Evolutionary conservation across 139 green algal genomes (phyloP), one percentile per base, ranked within the genome.

Genomic region (Pseudopediastrum boryanum): DNA sequence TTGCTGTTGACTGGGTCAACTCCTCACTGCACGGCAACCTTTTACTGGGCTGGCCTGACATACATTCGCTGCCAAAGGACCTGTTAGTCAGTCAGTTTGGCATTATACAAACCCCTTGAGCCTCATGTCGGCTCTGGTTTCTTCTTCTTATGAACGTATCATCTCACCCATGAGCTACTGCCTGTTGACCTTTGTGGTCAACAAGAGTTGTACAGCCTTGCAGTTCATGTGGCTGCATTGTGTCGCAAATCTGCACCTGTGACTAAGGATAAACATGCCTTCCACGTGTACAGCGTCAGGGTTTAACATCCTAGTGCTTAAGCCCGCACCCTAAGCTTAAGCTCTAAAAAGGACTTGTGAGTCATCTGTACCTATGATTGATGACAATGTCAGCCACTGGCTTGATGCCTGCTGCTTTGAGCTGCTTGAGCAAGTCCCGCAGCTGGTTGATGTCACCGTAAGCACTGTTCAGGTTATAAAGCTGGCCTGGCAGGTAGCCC

Each of bases 321-420:
- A 12, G 13, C 46, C 13, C 12, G 12, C 13, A n/a, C 13, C 13
- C 46, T 12, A 12, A 56, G 46, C 46, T 12, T 16, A 56, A 16
- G 13, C 13, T 16, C 13, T 16, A 16, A 12, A 56, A 56, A n/a
- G 46, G 13, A 16, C 46, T n/a, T 16, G 46, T 16, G 16, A 16
- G 13, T 16, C 16, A 16, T 12, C 46, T 16, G 13, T 56, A 83
- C 43, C 67, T 71, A 80, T 97, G 92, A 81, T 97, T 96, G 81
- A 97, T 95, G n/a, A 97, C 92, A 56, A 96, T 94, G 85, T 98
- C 93, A 7, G 91, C 93, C 2, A 97, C 66, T 33, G 84, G 77
- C 25, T 89, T 90, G 25, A 97, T 79, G 64, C 84, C 87, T 4
- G 76, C 81, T 36, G 82, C 62, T 27, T 90, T 84, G 38, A 96